Percentiles rank a stretch among this genome's conserved stretches.
Conservation (phyloP, 352 stramenopile species). For the Phytophthora foliorum region DNA sequence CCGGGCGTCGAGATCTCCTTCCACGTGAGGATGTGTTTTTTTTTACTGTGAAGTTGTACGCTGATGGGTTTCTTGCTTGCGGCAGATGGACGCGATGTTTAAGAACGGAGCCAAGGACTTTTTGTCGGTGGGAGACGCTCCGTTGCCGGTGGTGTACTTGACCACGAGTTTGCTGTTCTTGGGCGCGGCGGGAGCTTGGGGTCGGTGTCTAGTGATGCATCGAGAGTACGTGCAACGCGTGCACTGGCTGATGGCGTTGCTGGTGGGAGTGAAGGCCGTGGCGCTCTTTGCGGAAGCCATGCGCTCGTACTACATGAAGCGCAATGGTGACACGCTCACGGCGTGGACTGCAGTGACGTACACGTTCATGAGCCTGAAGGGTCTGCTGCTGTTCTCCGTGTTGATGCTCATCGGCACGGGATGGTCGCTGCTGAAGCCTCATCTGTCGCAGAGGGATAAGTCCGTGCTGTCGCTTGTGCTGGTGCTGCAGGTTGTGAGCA, state of each 20-base stretch:
- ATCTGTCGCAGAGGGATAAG: conserved; percentile 95
- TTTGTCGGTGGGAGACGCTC: conserved; percentile 83
- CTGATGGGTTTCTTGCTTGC: conserved; percentile 3
- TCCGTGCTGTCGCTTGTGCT: conserved; percentile 95
- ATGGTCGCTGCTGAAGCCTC: conserved; percentile 98
- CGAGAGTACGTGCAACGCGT: conserved; percentile 80
- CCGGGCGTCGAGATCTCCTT: conserved; percentile 87
- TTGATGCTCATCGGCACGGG: conserved; percentile 97
- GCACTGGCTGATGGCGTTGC: conserved; percentile 96
- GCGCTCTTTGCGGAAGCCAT: conserved; percentile 96
- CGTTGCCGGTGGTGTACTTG: conserved; percentile 90
- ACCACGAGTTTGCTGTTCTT: conserved; percentile 82
- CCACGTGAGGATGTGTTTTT: conserved; percentile 53
- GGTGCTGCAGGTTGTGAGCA: conserved; percentile 94
- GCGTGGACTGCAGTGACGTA: conserved; percentile 96
- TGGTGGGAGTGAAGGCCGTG: conserved; percentile 94
- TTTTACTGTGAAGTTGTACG: conserved; percentile 1
- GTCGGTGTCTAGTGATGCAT: conserved; percentile 66
- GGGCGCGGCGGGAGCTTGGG: conserved; percentile 65
- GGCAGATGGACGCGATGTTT: conserved; percentile 86
- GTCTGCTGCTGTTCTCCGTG: conserved; percentile 97
- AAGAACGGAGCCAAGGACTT: conserved; percentile 85
- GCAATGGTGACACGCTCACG: conserved; percentile 93
- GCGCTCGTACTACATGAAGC: conserved; percentile 96
- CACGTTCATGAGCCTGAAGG: conserved; percentile 96